Percentiles rank a stretch among this genome's conserved stretches.
Evolutionary conservation across 441 rosid genomes (phyloP).

Genomic region (Erodium moschatum): DNA sequence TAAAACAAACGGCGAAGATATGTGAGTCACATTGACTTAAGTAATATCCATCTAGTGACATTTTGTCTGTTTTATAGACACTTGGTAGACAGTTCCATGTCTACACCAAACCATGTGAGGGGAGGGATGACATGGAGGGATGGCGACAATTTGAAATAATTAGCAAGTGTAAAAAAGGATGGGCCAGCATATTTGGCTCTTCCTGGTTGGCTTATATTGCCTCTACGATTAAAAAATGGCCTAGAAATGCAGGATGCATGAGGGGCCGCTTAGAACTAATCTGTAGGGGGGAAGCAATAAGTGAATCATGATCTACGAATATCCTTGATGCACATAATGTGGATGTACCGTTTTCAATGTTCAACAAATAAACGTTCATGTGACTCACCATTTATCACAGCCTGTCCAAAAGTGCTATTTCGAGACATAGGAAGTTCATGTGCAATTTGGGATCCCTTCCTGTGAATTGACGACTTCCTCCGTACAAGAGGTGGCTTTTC

Average conservation of each 20-base stretch:
- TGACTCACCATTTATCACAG: conserved; percentile 71
- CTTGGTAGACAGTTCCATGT: neutral
- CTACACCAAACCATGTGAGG: conserved; percentile 10
- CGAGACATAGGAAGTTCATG: conserved; percentile 52
- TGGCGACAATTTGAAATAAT: conserved; percentile 2
- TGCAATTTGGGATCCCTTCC: conserved; percentile 34
- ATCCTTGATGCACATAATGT: neutral
- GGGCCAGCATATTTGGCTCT: neutral
- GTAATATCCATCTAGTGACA: neutral
- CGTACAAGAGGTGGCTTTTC: conserved; percentile 37
- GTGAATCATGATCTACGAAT: neutral
- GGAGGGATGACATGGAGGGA: conserved; percentile 10
- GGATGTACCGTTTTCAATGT: neutral
- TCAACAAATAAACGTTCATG: conserved; percentile 9
- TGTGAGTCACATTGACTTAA: conserved; percentile 12
- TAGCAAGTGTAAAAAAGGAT: conserved; percentile 2
- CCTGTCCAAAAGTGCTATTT: conserved; percentile 67
- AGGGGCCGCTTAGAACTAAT: conserved; percentile 8
- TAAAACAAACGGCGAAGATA: neutral
- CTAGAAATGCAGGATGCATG: conserved; percentile 1
- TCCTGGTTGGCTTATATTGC: conserved; percentile 23
- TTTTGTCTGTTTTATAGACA: neutral
- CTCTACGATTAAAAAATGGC: conserved; percentile 17
- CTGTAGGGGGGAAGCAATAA: conserved; percentile 20
- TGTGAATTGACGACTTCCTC: conserved; percentile 23